Evolutionary conservation across 106 monocot species (phyloP), one percentile per base, ranked within the genome.

Genomic region (Ottelia alismoides): DNA sequence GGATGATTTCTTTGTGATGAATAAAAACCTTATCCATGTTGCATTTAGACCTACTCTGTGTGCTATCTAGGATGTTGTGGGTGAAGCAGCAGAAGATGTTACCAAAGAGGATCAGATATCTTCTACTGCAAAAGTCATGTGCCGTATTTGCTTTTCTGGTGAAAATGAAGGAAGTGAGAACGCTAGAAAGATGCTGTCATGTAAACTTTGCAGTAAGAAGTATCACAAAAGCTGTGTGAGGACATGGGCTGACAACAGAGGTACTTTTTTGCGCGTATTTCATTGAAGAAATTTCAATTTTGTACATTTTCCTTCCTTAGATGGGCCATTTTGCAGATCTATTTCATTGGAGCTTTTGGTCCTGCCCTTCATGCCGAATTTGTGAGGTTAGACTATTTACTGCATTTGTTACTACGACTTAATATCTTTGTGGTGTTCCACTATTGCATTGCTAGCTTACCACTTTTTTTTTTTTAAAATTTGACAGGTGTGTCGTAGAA

Each of bases 301-400:
- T 60, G 56, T 48, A 27, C 23, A n/a, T 31, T 27, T 43, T 51
- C 9, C 49, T n/a, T n/a, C n/a, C n/a, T n/a, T n/a, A n/a, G n/a
- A n/a, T n/a, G n/a, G n/a, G n/a, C n/a, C n/a, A n/a, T 27, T 61
- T 77, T 69, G 53, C 74, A 91, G 90, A 84, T 75, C 67, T 91
- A 40, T 91, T 91, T 72, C 80, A 91, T 55, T 84, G 80, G 84
- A 69, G 64, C 55, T 84, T 77, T 58, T 91, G 90, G 90, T 58
- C 57, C 55, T 91, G 90, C 30, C 74, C 90, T 2, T 81, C 84
- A 44, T 91, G 90, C 51, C 84, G 90, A 45, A 81, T 61, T 56
- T 91, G 90, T 70, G 90, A 91, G 90, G 90, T 91, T 52, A 65
- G 77, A 66, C n/a, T n/a, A n/a, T n/a, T n/a, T n/a, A n/a, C n/a